phyloP scores from a whole-genome alignment of 2,329 filamentous ascomycete species.

The Arthrobotrys entomopaga region DNA sequence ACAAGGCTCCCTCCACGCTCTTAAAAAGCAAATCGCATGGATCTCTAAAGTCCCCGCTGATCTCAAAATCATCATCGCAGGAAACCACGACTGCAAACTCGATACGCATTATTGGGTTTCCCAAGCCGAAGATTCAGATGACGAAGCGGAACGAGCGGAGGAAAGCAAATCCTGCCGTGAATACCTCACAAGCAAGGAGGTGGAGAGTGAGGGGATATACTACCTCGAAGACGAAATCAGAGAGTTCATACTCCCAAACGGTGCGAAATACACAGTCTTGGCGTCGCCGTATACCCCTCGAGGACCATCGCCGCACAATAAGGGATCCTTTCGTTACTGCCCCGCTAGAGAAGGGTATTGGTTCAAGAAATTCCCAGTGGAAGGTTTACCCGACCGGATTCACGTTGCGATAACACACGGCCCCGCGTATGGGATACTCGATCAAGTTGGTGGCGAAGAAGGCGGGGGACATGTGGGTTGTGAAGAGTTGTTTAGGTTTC shows the following conservation, averaged over 20 bases:
- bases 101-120: slow-evolving; percentile 70
- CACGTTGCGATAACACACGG: slow-evolving; percentile 79
- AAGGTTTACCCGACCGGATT: slow-evolving; percentile 27
- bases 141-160: slow-evolving; percentile 11
- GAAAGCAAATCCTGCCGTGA: slow-evolving; percentile 65
- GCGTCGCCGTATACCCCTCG: slow-evolving; percentile 41
- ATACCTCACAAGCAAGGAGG: slow-evolving; percentile 63
- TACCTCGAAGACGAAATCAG: slow-evolving; percentile 72
- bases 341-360: not conserved
- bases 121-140: slow-evolving; percentile 66
- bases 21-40: slow-evolving; percentile 73
- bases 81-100: slow-evolving; percentile 79
- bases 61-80: slow-evolving; percentile 65
- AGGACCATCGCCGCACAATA: slow-evolving; percentile 28
- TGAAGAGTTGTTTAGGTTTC: slow-evolving; percentile 67
- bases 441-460: slow-evolving; percentile 63
- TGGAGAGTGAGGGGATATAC: slow-evolving; percentile 67
- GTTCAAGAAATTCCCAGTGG: slow-evolving; percentile 10
- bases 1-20: slow-evolving; percentile 69
- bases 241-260: slow-evolving; percentile 67
- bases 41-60: slow-evolving; percentile 75
- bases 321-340: slow-evolving; percentile 39
- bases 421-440: slow-evolving; percentile 71
- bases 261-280: slow-evolving; percentile 70
- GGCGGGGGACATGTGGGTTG: slow-evolving; percentile 67